Percentiles rank a stretch among this genome's conserved stretches.
Evolutionary conservation across 495 filamentous ascomycete species (phyloP).

Genomic region (Coniosporium apollinis): DNA sequence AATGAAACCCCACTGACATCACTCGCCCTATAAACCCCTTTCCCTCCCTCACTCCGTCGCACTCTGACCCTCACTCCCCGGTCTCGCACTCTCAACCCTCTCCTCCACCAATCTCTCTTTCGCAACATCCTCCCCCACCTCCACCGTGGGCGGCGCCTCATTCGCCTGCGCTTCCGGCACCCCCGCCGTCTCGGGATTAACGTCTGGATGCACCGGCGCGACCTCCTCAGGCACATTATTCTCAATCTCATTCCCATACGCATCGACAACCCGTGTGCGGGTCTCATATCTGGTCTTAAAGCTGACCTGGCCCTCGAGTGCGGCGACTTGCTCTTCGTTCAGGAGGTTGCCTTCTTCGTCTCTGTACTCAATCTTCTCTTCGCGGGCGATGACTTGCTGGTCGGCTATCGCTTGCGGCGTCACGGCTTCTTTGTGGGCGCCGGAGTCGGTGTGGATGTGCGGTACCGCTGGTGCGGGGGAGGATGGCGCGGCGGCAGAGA

Average conservation of each 20-base stretch:
- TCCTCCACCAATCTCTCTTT: slow-evolving; percentile 15
- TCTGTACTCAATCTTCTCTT: slow-evolving; percentile 85
- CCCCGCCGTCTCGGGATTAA: slow-evolving; percentile 45
- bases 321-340: slow-evolving; percentile 64
- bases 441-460: slow-evolving; percentile 12
- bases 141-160: slow-evolving; percentile 21
- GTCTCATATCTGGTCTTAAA: slow-evolving; percentile 94
- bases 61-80: slow-evolving; percentile 24
- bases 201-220: slow-evolving; percentile 72
- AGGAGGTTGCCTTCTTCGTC: slow-evolving; percentile 87
- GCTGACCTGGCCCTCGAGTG: slow-evolving; percentile 75
- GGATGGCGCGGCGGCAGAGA: slow-evolving; percentile 3
- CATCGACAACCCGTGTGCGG: slow-evolving; percentile 67
- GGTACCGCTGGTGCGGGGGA: slow-evolving; percentile 5
- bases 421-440: slow-evolving; percentile 15
- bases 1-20: too few species aligned
- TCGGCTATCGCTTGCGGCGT: slow-evolving; percentile 11
- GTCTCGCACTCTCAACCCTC: slow-evolving; percentile 19
- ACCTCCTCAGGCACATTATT: slow-evolving; percentile 26
- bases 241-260: slow-evolving; percentile 48
- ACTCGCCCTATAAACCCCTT: too few species aligned
- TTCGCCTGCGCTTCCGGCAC: slow-evolving; percentile 14
- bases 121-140: slow-evolving; percentile 19
- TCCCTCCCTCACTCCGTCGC: too few species aligned
- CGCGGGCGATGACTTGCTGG: slow-evolving; percentile 35